Percentiles rank a stretch among this genome's conserved stretches.
Evolutionary conservation across 352 stramenopile genomes (phyloP).

Genomic region (Phytophthora fragariaefolia): DNA sequence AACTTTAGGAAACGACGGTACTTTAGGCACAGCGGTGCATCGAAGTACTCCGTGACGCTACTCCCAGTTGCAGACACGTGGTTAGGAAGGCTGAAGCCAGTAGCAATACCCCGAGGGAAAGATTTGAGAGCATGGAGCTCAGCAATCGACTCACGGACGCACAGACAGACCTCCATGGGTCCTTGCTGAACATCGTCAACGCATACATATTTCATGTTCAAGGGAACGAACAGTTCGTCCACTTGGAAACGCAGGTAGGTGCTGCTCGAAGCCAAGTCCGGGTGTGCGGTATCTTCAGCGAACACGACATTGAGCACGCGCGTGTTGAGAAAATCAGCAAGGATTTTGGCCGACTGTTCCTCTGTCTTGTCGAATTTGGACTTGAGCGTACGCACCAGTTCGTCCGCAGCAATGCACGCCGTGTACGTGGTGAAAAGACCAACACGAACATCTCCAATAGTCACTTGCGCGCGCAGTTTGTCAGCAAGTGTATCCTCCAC

Average conservation of each 20-base stretch:
- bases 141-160: constrained; percentile 66
- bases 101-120: constrained; percentile 77
- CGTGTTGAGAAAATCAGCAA: constrained; percentile 52
- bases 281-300: constrained; percentile 53
- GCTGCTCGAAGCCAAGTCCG: constrained; percentile 51
- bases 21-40: constrained; percentile 57
- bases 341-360: constrained; percentile 47
- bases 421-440: constrained; percentile 81
- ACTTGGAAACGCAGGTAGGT: constrained; percentile 88
- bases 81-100: constrained; percentile 61
- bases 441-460: constrained; percentile 63
- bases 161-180: constrained; percentile 77
- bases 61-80: constrained; percentile 29
- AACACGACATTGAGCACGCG: constrained; percentile 63
- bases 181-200: constrained; percentile 48
- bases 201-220: constrained; percentile 85
- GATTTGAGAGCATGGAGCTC: constrained; percentile 70
- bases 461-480: constrained; percentile 62
- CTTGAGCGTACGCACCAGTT: constrained; percentile 59
- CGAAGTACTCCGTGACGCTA: constrained; percentile 51
- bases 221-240: constrained; percentile 77
- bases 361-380: constrained; percentile 64
- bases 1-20: constrained; percentile 85
- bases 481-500: constrained; percentile 73
- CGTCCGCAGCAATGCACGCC: constrained; percentile 58